Conservation (phyloP, 208 protist species). For the Leishmania braziliensis region DNA sequence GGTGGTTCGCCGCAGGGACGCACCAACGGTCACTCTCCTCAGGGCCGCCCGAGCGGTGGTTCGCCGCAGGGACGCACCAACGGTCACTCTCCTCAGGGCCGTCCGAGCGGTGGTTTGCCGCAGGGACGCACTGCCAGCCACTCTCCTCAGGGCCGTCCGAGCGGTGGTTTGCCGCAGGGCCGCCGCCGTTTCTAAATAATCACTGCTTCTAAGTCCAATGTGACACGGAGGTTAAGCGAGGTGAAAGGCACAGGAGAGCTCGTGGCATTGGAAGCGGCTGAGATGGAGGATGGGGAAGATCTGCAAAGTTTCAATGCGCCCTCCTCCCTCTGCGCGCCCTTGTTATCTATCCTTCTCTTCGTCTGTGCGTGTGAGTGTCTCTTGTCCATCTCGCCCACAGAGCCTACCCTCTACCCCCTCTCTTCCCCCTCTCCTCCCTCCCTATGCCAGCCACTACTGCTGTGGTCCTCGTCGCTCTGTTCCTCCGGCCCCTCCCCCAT, state of each 20-base stretch:
- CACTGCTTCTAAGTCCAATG: background rate
- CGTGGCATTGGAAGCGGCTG: background rate
- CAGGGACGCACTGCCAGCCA: constrained; percentile 14
- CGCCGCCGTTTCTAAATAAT: constrained; percentile 21
- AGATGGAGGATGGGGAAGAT: background rate
- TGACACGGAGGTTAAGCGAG: background rate
- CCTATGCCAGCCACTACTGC: background rate
- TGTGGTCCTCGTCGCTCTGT: background rate
- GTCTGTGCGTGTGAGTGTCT: background rate
- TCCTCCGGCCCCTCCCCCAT: background rate
- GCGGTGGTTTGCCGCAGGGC: background rate
- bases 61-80: constrained; percentile 22
- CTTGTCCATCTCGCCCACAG: background rate
- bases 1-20: background rate
- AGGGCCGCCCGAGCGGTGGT: constrained; percentile 24
- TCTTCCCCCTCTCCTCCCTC: background rate
- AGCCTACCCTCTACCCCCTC: background rate
- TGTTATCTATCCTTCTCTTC: background rate
- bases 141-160: background rate
- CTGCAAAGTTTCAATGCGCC: background rate
- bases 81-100: constrained; percentile 25
- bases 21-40: constrained; percentile 16
- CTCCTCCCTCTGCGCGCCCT: background rate
- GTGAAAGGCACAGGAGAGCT: background rate
- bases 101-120: constrained; percentile 27